Evolutionary conservation across 495 filamentous ascomycete genomes (phyloP).

Genomic region (Penicillium riverlandense): DNA sequence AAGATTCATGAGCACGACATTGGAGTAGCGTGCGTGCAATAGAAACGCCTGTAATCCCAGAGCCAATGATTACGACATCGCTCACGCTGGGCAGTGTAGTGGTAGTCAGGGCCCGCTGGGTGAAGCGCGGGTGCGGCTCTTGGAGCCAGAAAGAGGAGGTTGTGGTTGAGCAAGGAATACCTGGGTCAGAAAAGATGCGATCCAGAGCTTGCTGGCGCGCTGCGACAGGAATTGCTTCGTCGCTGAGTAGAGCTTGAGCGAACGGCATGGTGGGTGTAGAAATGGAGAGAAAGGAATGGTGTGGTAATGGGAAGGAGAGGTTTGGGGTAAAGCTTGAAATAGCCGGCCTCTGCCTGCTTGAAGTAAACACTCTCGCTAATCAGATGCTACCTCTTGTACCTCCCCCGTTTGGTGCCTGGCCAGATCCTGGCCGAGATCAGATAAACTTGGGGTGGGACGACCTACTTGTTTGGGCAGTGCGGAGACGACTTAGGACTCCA

Average conservation of each 20-base stretch:
- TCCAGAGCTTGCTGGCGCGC: conserved; percentile 18
- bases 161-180: conserved; percentile 34
- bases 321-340: background rate
- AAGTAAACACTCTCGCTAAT: conserved; percentile 7
- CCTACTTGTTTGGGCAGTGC: conserved; percentile 6
- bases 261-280: conserved; percentile 15
- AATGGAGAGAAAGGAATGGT: no score
- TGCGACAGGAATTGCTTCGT: conserved; percentile 9
- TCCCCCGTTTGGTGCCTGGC: conserved; percentile 5
- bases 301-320: no score
- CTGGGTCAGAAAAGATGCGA: conserved; percentile 22
- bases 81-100: conserved; percentile 45
- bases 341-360: background rate
- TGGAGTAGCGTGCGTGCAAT: conserved; percentile 56
- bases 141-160: conserved; percentile 71
- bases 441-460: conserved; percentile 8
- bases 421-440: background rate
- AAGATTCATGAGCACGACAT: conserved; percentile 1
- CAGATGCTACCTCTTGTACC: conserved; percentile 9
- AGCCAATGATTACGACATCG: conserved; percentile 66
- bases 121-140: conserved; percentile 43
- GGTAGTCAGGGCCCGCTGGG: conserved; percentile 51
- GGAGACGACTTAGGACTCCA: background rate
- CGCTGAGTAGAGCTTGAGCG: conserved; percentile 9
- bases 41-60: conserved; percentile 63